A percentile compares a stretch with the other conserved stretches of the same genome.
These are phyloP conservation scores for Miscanthus lutarioriparius DNA, from an alignment of 176 grass and related monocot species.

Conservation along the genomic window DNA sequence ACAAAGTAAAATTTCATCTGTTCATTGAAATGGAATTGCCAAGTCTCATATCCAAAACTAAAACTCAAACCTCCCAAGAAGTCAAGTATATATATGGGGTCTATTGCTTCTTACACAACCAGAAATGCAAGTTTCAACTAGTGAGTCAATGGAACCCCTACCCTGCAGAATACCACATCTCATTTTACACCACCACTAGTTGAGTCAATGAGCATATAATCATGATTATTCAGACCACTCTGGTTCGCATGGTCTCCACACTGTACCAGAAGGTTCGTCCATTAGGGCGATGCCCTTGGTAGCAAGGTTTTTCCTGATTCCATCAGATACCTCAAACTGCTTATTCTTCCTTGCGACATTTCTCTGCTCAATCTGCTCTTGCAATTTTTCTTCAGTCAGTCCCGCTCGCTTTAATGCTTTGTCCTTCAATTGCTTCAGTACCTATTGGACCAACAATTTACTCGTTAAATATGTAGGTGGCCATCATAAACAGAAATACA, in stretches of 20 bases:
- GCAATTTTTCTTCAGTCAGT: slow-evolving; percentile 46
- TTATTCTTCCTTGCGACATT: slow-evolving; percentile 45
- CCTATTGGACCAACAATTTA: neutral
- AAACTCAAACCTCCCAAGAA: neutral
- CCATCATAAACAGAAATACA: slow-evolving; percentile 22
- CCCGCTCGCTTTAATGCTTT: slow-evolving; percentile 53
- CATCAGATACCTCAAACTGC: slow-evolving; percentile 48
- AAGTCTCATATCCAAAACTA: neutral
- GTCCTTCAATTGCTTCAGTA: slow-evolving; percentile 34
- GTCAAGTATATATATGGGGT: slow-evolving; percentile 5
- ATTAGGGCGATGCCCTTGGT: slow-evolving; percentile 67
- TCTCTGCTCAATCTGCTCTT: slow-evolving; percentile 39
- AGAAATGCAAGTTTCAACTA: slow-evolving; percentile 4
- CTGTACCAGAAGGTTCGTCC: slow-evolving; percentile 75
- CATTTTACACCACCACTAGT: slow-evolving; percentile 13
- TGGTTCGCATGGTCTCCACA: slow-evolving; percentile 78
- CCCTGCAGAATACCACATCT: neutral
- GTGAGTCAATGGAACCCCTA: neutral
- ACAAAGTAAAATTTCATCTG: neutral
- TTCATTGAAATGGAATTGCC: neutral
- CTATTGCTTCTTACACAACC: neutral
- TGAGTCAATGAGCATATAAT: neutral
- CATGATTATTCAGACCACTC: slow-evolving; percentile 11
- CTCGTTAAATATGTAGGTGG: neutral
- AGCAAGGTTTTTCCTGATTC: slow-evolving; percentile 55